Base-by-base conservation (phyloP, 1,284 basidiomycete genomes). In the Bjerkandera adusta region DNA sequence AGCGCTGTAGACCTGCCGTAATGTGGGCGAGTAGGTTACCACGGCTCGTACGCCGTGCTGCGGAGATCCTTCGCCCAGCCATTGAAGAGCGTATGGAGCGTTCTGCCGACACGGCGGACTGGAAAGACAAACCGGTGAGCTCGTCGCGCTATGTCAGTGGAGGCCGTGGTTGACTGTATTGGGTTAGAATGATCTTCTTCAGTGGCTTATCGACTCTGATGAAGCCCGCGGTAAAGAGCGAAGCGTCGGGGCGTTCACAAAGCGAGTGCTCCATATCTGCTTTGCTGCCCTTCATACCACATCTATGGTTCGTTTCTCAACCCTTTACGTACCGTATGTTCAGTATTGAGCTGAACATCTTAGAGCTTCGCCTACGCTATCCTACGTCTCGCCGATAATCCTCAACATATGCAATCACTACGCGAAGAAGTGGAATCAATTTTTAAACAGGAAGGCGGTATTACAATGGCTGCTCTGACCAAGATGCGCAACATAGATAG, bases 151-250 rank as follows among this genome's bases (percentile, higher is more conserved):
- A 10, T 35, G 18, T 35, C n/a, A n/a, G 11, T 16, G 18, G 7
- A 35, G 7, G 18, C 15, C 15, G 18, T 16, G 7, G 34, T 16
- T 33, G 25, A 32, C 25, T 13, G n/a, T 11, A 18, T n/a, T 13
- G 20, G 25, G 4, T 2, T n/a, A 74, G 68, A 67, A 69, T 43
- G 70, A 73, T 46, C 43, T 70, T 25, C 52, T 79, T 10, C 64
- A 62, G 34, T 77, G 72, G 73, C 45, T 76, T n/a, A 62, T 77
- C 47, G 69, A n/a, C n/a, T n/a, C n/a, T n/a, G n/a, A 76, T n/a
- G 36, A 20, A 15, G 60, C 56, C 4, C 62, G 66, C 2, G 56
- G 61, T 6, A 55, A 62, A 5, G 62, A 71, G 36, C 61, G 52
- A n/a, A 63, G 58, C 11, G 15, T 29, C 24, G 35, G 27, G 12